These are phyloP conservation scores for Diaporthe capsici DNA, from an alignment of 2,329 filamentous ascomycete genomes.

Conservation along the genomic window DNA sequence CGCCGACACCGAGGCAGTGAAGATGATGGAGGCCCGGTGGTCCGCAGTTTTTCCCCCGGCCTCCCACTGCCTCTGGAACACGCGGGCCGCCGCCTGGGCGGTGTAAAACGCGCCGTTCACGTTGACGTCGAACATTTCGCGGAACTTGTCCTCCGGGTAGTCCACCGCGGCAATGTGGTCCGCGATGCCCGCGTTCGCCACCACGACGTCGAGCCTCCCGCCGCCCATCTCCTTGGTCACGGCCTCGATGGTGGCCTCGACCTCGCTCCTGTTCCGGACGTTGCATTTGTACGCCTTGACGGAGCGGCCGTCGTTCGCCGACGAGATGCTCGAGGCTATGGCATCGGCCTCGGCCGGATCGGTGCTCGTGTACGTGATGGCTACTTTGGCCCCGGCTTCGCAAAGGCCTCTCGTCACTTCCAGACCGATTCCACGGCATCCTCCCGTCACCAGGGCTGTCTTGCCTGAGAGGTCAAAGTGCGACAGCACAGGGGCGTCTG, in stretches of 20 bases:
- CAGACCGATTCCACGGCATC: slow-evolving; percentile 49
- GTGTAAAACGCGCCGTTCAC: slow-evolving; percentile 52
- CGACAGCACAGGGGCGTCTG: slow-evolving; percentile 49
- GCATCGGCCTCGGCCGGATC: slow-evolving; percentile 38
- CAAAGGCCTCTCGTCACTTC: slow-evolving; percentile 49
- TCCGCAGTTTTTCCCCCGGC: slow-evolving; percentile 40
- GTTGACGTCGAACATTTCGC: slow-evolving; percentile 56
- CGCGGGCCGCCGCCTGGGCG: slow-evolving; percentile 51
- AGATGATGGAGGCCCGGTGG: slow-evolving; percentile 55
- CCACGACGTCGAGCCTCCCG: slow-evolving; percentile 56
- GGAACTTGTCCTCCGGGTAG: slow-evolving; percentile 56
- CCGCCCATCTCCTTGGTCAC: slow-evolving; percentile 54
- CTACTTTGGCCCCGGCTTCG: slow-evolving; percentile 49
- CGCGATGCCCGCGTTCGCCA: slow-evolving; percentile 59
- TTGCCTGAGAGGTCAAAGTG: slow-evolving; percentile 50
- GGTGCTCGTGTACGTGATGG: slow-evolving; percentile 51
- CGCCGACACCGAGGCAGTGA: slow-evolving; percentile 56
- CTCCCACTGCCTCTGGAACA: slow-evolving; percentile 53
- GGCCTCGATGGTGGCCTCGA: slow-evolving; percentile 50
- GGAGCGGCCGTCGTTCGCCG: slow-evolving; percentile 42
- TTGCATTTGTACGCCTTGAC: slow-evolving; percentile 56
- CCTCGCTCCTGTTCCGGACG: slow-evolving; percentile 49
- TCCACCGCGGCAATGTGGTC: slow-evolving; percentile 54
- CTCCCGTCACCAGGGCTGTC: slow-evolving; percentile 50
- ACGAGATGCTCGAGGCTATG: not conserved